Base-by-base conservation (phyloP, 345 rosid species). In the Eucalyptus polyanthemos region DNA sequence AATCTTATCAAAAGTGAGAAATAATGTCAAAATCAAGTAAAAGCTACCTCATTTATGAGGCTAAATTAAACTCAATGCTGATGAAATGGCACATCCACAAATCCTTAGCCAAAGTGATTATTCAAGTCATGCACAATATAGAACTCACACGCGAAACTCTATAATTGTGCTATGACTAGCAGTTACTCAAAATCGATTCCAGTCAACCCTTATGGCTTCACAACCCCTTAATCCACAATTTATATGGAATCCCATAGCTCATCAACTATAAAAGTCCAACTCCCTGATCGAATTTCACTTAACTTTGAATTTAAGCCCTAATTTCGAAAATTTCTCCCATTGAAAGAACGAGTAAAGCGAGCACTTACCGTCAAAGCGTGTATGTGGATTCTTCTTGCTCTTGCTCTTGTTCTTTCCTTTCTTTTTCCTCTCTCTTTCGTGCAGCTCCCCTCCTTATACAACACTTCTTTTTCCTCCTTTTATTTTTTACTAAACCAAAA, bases 181-280 rank as follows among this genome's bases (percentile, higher is more conserved):
- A 27, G 1, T 54, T 9, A 54, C 11, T 54, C 25, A 4, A 22
- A 54, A 54, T 54, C 27, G 0, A 9, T 4, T 54, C 11, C 2
- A 58, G 1, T 58, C n/a, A 58, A 58, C 1, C n/a, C 7, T 2
- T 50, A 58, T 0, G 4, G 2, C 14, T 58, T 0, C 67, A 58
- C 7, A 5, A 25, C 0, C 0, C n/a, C 4, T 5, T 58, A 58
- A 25, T 25, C 67, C 67, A 25, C 67, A 1, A 5, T 58, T 58
- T 58, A 27, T 25, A 58, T 58, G 0, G 3, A 58, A 11, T 58
- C 7, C 65, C 7, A 58, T 1, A 24, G 29, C 29, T 58, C 62
- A 58, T 5, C 67, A 11, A 5, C 2, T 25, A 11, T 21, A 58
- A 58, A 58, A 58, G 60, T 54, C 0, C 0, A 3, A 22, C 60